Base-by-base conservation (phyloP, 2,329 filamentous ascomycete species). In the Clonostachys sp. region DNA sequence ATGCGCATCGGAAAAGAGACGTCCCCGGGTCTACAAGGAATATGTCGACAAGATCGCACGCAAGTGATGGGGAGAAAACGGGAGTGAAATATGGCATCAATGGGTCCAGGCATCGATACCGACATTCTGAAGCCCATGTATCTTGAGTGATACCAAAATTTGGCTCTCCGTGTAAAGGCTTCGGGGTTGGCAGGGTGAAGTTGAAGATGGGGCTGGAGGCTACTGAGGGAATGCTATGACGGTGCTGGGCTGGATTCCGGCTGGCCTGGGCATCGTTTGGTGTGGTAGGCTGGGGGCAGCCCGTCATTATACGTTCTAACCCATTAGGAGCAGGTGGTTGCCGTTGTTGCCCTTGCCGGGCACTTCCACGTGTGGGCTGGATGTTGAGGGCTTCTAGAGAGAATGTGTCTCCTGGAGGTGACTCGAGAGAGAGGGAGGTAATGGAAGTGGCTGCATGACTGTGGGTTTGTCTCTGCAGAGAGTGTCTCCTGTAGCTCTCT, bases 41-140 rank as follows among this genome's bases (percentile, higher is more conserved):
- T 2, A 74, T 64, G 44, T 76, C 73, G 3, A 77, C 60, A 12
- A 77, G 62, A 24, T 75, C 68, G 45, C 69, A 74, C 1, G 73
- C 73, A 3, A 73, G 59, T 3, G 64, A 62, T 3, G 64, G 60
- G 3, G 66, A 60, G 40, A 75, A 60, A 42, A 71, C 66, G 41
- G 63, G 60, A 18, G 61, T 50, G 5, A 74, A 57, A 33, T 62
- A 62, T 0, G 67, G 68, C 16, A 74, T 51, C 2, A 75, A 55
- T 1, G 68, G 64, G 5, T 68, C 59, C 2, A 75, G 64, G 44
- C 70, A 72, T 18, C 55, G 58, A 49, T 72, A 72, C n/a, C 57
- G 62, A 47, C 61, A 49, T 24, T 47, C 49, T 8, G 45, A 67
- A n/a, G 36, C 36, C 36, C 36, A 39, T 4, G 59, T 57, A 8